A percentile compares a stretch with the other conserved stretches of the same genome.
Conservation (phyloP, 768 basidiomycete species). For the Strobilomyces confusus region DNA sequence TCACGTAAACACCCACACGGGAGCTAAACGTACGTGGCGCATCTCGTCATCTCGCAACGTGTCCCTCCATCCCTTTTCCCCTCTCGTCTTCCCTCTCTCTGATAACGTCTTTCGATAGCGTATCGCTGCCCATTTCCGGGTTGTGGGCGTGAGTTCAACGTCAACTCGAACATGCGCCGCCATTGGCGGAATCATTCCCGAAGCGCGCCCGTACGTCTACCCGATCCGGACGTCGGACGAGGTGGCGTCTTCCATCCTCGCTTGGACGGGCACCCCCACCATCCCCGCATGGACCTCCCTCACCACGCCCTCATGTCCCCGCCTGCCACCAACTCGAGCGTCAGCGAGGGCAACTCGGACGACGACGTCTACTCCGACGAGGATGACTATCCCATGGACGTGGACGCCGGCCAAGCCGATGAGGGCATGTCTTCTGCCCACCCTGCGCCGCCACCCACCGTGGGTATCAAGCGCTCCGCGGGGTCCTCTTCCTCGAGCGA, state of each 20-base stretch:
- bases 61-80: constrained; percentile 13
- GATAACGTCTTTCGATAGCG: constrained; percentile 38
- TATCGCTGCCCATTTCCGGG: constrained; percentile 72
- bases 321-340: constrained; percentile 28
- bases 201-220: constrained; percentile 21
- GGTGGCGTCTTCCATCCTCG: constrained; percentile 14
- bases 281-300: constrained; percentile 8
- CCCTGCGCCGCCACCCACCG: constrained; percentile 2
- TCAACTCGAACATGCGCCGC: constrained; percentile 81
- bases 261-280: constrained; percentile 3
- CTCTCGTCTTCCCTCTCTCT: neutral
- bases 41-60: constrained; percentile 19
- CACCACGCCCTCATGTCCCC: constrained; percentile 26
- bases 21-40: constrained; percentile 34
- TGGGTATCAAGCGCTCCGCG: constrained; percentile 13
- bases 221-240: constrained; percentile 17
- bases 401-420: constrained; percentile 12
- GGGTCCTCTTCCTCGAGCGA: constrained; percentile 24
- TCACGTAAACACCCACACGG: constrained; percentile 41
- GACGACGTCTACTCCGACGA: constrained; percentile 28
- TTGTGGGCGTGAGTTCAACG: constrained; percentile 76
- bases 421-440: constrained; percentile 14
- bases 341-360: constrained; percentile 27
- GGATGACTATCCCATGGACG: constrained; percentile 26
- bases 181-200: constrained; percentile 66